These are phyloP conservation scores for Saccharomycopsis capsularis DNA, from an alignment of 805 yeast genomes.

Conservation along the genomic window DNA sequence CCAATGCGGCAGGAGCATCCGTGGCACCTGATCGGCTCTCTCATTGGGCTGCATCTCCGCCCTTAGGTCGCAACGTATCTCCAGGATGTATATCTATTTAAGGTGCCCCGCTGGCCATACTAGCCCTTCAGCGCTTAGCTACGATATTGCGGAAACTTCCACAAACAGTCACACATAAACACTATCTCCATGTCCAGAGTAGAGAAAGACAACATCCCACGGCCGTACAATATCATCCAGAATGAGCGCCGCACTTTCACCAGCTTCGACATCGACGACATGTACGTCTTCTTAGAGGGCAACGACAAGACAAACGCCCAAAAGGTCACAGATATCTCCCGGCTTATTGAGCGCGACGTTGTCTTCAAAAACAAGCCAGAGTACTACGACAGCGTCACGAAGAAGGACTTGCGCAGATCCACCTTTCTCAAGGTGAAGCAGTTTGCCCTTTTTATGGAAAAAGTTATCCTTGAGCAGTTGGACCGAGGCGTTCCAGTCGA, in stretches of 20 bases:
- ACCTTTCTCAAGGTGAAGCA: slow-evolving; percentile 20
- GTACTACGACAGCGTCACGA: slow-evolving; percentile 17
- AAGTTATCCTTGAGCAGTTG: slow-evolving; percentile 3
- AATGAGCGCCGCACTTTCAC: slow-evolving; percentile 24
- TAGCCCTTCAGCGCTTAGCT: no score
- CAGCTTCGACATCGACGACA: slow-evolving; percentile 22
- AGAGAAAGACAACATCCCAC: slow-evolving; percentile 28
- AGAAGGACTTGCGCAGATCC: slow-evolving; percentile 9
- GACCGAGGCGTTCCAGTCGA: slow-evolving; percentile 31
- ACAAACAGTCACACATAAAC: no score
- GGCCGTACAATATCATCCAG: slow-evolving; percentile 33
- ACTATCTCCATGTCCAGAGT: slow-evolving; percentile 30
- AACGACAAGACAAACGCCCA: slow-evolving; percentile 26
- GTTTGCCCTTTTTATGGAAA: slow-evolving; percentile 14
- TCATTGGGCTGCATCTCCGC: no score
- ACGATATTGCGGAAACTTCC: no score
- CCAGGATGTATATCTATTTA: no score
- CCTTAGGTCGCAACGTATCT: no score
- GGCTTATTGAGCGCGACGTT: slow-evolving; percentile 18
- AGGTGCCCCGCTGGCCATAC: no score
- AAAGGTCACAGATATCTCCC: slow-evolving; percentile 5
- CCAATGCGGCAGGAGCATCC: no score
- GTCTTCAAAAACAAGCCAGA: slow-evolving; percentile 12
- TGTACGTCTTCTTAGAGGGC: slow-evolving; percentile 31
- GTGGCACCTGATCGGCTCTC: no score